Conservation (phyloP, 2,329 filamentous ascomycete species). For the Botrytis fabae region DNA sequence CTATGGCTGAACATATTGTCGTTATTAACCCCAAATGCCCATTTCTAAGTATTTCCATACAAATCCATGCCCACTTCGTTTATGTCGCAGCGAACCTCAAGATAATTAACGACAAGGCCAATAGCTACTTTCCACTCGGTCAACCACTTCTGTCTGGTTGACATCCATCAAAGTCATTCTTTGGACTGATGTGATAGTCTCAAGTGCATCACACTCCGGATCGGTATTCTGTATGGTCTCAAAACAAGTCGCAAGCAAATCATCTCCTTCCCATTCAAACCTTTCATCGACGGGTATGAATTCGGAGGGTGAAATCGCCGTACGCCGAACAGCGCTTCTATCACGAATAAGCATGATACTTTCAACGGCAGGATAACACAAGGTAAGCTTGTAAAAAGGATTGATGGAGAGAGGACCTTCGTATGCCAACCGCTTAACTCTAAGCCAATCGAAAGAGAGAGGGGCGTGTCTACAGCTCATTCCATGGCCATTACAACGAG, state of each 20-base stretch:
- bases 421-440: constrained; percentile 1
- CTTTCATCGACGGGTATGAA: background rate
- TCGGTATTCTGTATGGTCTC: background rate
- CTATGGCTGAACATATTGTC: background rate
- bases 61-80: background rate
- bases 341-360: background rate
- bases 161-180: background rate
- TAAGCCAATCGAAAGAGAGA: background rate
- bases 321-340: background rate
- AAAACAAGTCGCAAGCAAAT: background rate
- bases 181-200: background rate
- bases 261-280: constrained; percentile 6
- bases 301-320: background rate
- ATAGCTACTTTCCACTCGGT: background rate
- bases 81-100: background rate
- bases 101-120: background rate
- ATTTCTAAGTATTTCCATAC: background rate
- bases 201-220: background rate
- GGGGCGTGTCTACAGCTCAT: constrained; percentile 12
- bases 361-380: constrained; percentile 1
- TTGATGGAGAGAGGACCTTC: background rate
- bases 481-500: background rate
- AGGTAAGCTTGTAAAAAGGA: constrained; percentile 9
- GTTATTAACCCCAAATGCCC: background rate
- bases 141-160: background rate